phyloP scores from a whole-genome alignment of 306 rosid species.

The Sindora glabra region DNA sequence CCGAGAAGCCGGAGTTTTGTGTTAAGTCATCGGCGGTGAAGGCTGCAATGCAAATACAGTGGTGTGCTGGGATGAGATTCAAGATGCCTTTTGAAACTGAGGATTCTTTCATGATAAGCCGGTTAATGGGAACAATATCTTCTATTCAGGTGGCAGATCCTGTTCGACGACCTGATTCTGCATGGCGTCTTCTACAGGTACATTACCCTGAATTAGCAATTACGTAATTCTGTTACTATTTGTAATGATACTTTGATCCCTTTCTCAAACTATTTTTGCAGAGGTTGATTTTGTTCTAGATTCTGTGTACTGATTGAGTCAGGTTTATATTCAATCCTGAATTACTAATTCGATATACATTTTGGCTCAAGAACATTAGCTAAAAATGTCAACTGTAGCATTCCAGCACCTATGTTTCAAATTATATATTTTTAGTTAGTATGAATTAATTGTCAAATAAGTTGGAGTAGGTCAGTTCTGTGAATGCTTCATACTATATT shows the following conservation, averaged over 20 bases:
- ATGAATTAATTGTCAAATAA: not conserved
- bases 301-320: not conserved
- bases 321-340: not conserved
- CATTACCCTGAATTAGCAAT: not conserved
- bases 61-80: constrained; percentile 91
- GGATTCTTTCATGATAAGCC: constrained; percentile 86
- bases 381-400: constrained; percentile 5
- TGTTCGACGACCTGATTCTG: constrained; percentile 77
- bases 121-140: constrained; percentile 98
- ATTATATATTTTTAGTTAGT: too few relatives aligned
- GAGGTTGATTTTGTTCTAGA: not conserved
- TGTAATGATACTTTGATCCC: not conserved
- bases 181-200: constrained; percentile 95
- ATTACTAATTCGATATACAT: too few relatives aligned
- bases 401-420: too few relatives aligned
- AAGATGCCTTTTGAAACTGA: constrained; percentile 98
- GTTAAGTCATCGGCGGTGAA: constrained; percentile 63
- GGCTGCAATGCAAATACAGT: constrained; percentile 68
- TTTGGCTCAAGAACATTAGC: too few relatives aligned
- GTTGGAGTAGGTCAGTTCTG: too few relatives aligned
- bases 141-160: constrained; percentile 64
- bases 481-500: too few relatives aligned
- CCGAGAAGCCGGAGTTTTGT: constrained; percentile 77
- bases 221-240: constrained; percentile 8
- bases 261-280: too few relatives aligned